phyloP scores from a whole-genome alignment of 352 stramenopile species.

The Globisporangium orthogonon region DNA sequence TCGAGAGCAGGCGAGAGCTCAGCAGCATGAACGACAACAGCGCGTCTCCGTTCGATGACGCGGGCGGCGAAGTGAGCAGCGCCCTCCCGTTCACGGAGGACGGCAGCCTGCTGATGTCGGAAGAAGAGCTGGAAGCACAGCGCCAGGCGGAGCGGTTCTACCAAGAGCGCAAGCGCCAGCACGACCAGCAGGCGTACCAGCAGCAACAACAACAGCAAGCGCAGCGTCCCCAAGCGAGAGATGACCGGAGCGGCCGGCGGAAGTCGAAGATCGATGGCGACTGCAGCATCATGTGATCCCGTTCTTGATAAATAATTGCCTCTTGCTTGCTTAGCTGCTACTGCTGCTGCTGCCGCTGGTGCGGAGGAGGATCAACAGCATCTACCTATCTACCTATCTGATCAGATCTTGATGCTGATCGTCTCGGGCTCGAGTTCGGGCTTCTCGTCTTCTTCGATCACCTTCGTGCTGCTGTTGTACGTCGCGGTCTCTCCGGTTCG shows the following conservation, averaged over 20 bases:
- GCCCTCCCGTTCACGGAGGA: slow-evolving; percentile 34
- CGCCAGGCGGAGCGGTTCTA: slow-evolving; percentile 64
- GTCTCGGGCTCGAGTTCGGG: slow-evolving; percentile 42
- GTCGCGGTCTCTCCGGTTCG: background rate
- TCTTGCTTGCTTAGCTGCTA: no score
- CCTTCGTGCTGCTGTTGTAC: slow-evolving; percentile 26
- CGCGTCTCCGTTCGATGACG: slow-evolving; percentile 1
- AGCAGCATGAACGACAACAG: slow-evolving; percentile 3
- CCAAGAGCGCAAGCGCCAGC: slow-evolving; percentile 54
- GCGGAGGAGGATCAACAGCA: no score
- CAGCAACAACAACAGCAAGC: slow-evolving; percentile 25
- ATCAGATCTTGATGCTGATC: slow-evolving; percentile 59
- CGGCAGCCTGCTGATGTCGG: slow-evolving; percentile 49
- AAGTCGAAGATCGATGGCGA: slow-evolving; percentile 21
- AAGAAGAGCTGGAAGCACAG: slow-evolving; percentile 65
- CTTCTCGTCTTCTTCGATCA: slow-evolving; percentile 40
- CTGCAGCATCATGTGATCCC: slow-evolving; percentile 40
- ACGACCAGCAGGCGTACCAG: slow-evolving; percentile 37
- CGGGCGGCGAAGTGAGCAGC: slow-evolving; percentile 26
- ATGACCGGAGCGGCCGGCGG: background rate
- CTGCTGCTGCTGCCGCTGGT: no score
- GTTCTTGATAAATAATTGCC: background rate
- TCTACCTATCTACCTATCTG: background rate
- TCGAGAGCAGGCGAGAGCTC: background rate
- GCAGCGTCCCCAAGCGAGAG: background rate